A percentile compares a stretch with the other conserved stretches of the same genome.
Conservation (phyloP, 2,329 filamentous ascomycete species). For the Alternaria gansuensis region DNA sequence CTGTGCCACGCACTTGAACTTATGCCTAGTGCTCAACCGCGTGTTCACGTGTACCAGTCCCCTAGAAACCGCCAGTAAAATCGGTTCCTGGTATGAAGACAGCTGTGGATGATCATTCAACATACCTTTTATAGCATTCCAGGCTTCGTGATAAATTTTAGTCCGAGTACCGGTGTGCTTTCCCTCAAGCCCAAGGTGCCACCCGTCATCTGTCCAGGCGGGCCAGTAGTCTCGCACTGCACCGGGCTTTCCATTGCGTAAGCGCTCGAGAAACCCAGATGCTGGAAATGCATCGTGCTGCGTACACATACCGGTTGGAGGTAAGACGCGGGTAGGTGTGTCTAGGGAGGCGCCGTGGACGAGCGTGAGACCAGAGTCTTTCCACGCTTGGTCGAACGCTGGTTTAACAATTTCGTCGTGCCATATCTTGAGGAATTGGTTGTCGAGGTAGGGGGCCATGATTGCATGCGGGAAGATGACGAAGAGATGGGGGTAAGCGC, state of each 20-base stretch:
- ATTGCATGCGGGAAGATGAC: slow-evolving; percentile 31
- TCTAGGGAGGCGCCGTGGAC: slow-evolving; percentile 1
- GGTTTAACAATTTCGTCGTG: slow-evolving; percentile 34
- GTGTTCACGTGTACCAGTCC: slow-evolving; percentile 10
- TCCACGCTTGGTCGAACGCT: slow-evolving; percentile 33
- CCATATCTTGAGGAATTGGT: slow-evolving; percentile 30
- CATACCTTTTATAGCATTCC: slow-evolving; percentile 30
- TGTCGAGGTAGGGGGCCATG: background rate
- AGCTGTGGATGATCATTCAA: slow-evolving; percentile 21
- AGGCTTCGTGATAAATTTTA: slow-evolving; percentile 21
- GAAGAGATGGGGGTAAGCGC: slow-evolving; percentile 21
- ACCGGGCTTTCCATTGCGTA: background rate
- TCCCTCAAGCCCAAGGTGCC: slow-evolving; percentile 12
- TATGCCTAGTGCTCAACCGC: background rate
- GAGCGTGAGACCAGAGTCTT: slow-evolving; percentile 14
- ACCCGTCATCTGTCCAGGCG: slow-evolving; percentile 13
- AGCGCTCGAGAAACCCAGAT: slow-evolving; percentile 6
- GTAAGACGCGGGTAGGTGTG: slow-evolving; percentile 4
- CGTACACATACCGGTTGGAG: slow-evolving; percentile 4
- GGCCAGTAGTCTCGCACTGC: slow-evolving; percentile 23
- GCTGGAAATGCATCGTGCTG: slow-evolving; percentile 12
- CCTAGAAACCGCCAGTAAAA: slow-evolving; percentile 23
- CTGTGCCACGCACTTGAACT: slow-evolving; percentile 21
- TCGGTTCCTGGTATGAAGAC: slow-evolving; percentile 20
- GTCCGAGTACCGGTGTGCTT: slow-evolving; percentile 9